Base-by-base conservation (phyloP, 371 early-diverging fungal species). In the Syncephalis plumigaleata region DNA sequence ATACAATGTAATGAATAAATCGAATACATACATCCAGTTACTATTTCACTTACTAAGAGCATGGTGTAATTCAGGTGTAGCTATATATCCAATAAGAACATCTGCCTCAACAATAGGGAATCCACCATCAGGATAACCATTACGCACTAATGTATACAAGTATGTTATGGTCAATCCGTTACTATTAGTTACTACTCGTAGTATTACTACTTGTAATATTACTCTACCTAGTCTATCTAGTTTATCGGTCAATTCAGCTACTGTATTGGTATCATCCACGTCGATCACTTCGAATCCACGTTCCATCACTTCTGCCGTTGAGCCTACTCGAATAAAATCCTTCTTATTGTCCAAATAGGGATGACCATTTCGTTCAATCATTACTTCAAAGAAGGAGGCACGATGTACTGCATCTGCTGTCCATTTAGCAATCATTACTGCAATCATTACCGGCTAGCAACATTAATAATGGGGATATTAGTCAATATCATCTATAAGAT, bases 81-180 rank as follows among this genome's bases (percentile, higher is more conserved):
- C 83, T 44, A 92, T 79, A 55, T 84, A 95, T 0, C 94, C 93
- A 11, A 85, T 71, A 9, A 95, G 58, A 0, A 71, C 54, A 36
- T 69, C 70, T 37, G 65, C 55, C 42, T 83, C 73, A 13, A 94
- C 59, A 16, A 94, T 72, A 2, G 93, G 90, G 46, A 89, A 81
- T 2, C 95, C 95, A n/a, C 75, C 73, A 50, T 78, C 79, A 48
- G 66, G 63, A 49, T 78, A 74, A 0, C 86, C 82, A 71, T 8
- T 56, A 57, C 31, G 31, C 11, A 31, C 31, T 31, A 31, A 31
- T n/a, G 11, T 31, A 31, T 31, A 31, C 42, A 75, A 57, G 26
- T 11, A 31, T 31, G 11, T 31, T 31, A 31, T 31, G 4, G 31
- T n/a, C n/a, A n/a, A n/a, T n/a, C n/a, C n/a, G n/a, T n/a, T n/a